These are phyloP conservation scores for Solanum chacoense DNA, from an alignment of 305 asterid genomes.

Conservation along the genomic window DNA sequence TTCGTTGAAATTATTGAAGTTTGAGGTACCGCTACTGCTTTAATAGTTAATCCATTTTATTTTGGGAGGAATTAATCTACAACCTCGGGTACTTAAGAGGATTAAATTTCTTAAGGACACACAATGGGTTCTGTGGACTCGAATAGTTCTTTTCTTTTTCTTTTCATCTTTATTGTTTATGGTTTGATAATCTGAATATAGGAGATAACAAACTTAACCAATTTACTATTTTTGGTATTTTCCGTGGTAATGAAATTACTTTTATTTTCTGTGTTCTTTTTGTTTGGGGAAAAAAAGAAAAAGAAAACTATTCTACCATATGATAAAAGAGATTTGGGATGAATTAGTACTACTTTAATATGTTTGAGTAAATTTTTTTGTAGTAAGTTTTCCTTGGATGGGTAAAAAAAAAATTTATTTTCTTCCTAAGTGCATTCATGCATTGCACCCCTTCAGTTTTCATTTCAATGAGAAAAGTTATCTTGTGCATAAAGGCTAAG, in stretches of 20 bases:
- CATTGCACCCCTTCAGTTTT: background rate
- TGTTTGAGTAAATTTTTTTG: background rate
- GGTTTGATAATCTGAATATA: background rate
- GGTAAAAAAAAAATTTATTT: background rate
- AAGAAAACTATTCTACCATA: background rate
- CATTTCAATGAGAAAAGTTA: background rate
- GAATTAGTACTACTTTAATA: background rate
- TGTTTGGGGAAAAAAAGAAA: background rate
- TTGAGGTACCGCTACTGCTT: background rate
- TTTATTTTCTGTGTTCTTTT: background rate
- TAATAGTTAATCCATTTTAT: background rate
- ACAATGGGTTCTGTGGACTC: background rate
- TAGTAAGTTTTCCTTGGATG: background rate
- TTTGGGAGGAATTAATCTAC: background rate
- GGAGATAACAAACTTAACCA: background rate
- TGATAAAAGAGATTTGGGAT: background rate
- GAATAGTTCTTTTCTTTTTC: background rate
- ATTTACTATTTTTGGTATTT: background rate
- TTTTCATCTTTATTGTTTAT: background rate
- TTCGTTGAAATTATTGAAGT: background rate
- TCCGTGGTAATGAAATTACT: no score
- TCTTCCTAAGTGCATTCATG: background rate
- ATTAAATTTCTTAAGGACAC: background rate
- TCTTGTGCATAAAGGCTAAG: background rate
- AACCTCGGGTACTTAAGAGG: background rate